phyloP scores from a whole-genome alignment of 2,329 filamentous ascomycete species.

The Chalara sp. region DNA sequence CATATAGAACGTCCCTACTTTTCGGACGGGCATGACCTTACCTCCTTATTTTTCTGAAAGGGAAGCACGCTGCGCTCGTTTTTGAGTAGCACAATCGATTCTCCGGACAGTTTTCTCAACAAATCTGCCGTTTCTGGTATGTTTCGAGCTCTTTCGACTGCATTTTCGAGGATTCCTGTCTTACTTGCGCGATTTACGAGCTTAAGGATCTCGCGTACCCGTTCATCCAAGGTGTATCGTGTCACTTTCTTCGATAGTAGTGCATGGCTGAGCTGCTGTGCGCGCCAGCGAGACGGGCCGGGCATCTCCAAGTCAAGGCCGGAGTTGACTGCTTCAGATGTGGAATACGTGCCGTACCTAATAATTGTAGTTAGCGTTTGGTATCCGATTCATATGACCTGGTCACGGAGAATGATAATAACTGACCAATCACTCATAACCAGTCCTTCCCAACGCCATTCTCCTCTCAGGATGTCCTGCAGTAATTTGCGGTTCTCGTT shows the following conservation, averaged over 20 bases:
- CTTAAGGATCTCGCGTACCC: conserved; percentile 12
- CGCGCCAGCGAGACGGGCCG: conserved; percentile 31
- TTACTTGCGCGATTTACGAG: conserved; percentile 13
- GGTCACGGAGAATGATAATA: not conserved
- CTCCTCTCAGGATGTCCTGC: conserved; percentile 30
- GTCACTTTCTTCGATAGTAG: conserved; percentile 9
- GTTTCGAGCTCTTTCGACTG: conserved; percentile 12
- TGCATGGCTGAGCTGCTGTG: conserved; percentile 5
- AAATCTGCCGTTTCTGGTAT: conserved; percentile 29
- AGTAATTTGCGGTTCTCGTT: conserved; percentile 31
- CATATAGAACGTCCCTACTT: not conserved
- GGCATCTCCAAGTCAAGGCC: conserved; percentile 54
- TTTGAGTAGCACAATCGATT: conserved; percentile 57
- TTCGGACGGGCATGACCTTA: conserved; percentile 12
- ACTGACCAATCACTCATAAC: conserved; percentile 41
- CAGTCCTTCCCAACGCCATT: conserved; percentile 37
- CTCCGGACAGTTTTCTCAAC: conserved; percentile 46
- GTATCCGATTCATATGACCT: not conserved
- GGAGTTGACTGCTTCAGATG: conserved; percentile 39
- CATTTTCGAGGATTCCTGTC: conserved; percentile 8
- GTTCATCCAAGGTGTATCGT: conserved; percentile 7
- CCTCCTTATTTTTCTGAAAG: conserved; percentile 37
- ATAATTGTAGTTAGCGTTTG: not conserved
- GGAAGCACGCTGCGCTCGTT: conserved; percentile 51
- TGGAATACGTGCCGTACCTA: conserved; percentile 41